phyloP scores from a whole-genome alignment of 306 rosid species.

The Inga leiocalycina region DNA sequence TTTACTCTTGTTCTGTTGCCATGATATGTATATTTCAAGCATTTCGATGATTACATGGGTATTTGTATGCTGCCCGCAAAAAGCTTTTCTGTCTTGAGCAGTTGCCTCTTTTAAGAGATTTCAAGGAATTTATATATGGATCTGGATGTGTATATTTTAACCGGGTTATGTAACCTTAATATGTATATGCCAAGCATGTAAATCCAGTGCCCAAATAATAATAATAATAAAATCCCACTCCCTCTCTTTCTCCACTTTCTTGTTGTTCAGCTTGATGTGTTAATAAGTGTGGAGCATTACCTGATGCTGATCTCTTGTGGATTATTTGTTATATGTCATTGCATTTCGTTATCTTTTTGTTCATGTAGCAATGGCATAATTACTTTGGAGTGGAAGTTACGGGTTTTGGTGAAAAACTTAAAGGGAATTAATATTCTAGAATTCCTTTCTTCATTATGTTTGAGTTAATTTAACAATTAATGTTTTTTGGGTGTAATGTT shows the following conservation, averaged over 20 bases:
- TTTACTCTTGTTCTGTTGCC: slow-evolving; percentile 20
- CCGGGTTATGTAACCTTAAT: neutral
- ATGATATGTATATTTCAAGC: neutral
- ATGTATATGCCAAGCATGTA: neutral
- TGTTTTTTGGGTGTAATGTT: neutral
- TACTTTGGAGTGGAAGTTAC: neutral
- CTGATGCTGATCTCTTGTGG: slow-evolving; percentile 1
- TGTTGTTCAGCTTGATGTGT: neutral
- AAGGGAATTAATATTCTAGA: neutral
- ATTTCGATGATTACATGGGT: neutral
- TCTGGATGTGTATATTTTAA: too few species aligned
- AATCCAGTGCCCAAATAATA: neutral
- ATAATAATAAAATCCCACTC: neutral
- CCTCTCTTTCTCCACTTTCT: neutral
- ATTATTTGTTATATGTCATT: neutral
- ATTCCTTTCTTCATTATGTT: neutral
- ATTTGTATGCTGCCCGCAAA: neutral
- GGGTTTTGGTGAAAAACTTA: neutral
- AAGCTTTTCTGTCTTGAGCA: too few species aligned
- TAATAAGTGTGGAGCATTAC: neutral
- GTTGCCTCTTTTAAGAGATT: too few species aligned
- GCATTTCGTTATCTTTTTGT: neutral
- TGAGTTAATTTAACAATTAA: neutral
- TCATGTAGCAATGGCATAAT: neutral
- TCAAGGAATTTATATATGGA: too few species aligned